Base-by-base conservation (phyloP, 2,329 filamentous ascomycete species). In the Trichoderma arundinaceum region DNA sequence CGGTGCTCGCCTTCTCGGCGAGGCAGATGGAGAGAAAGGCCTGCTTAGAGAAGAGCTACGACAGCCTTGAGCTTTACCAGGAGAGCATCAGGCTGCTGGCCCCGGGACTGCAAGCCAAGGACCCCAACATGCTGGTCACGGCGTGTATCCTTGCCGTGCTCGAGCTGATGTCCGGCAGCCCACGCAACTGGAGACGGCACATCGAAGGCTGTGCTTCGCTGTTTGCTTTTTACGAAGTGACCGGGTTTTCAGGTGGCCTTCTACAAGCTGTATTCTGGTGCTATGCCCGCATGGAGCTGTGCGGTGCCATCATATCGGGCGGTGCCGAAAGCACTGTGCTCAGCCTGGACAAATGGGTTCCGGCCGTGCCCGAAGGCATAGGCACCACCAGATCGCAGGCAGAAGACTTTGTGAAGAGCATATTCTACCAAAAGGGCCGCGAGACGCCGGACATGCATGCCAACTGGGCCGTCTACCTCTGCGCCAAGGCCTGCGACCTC, bases 211-310 rank as follows among this genome's bases (percentile, higher is more conserved):
- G 84, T 67, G 83, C 84, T 1, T 79, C 82, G 1, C 72, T 87
- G 1, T 81, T 87, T 22, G 79, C 82, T 66, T 79, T 82, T 1
- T 80, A 82, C 64, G 79, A 77, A 1, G 82, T 87, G 5, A 79
- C 83, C 43, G 85, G 84, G 0, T 76, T 76, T 66, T 74, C 74
- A 2, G 74, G 74, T 10, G 74, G 74, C n/a, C 79, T 84, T 3
- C 77, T 78, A 6, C 82, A 84, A 68, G 84, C 83, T 0, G 76
- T 86, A 0, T 87, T 86, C 68, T 87, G 84, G 84, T 86, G 83
- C 68, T 86, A 85, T 70, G 83, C 82, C 0, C 77, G 84, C 49
- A 86, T 86, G 83, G 84, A 86, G 70, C 70, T 85, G 3, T 86
- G 84, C 66, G 83, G 82, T 41, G 82, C 80, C 0, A 79, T 86